These are phyloP conservation scores for Artomyces pyxidatus DNA, from an alignment of 768 basidiomycete genomes.

Conservation along the genomic window DNA sequence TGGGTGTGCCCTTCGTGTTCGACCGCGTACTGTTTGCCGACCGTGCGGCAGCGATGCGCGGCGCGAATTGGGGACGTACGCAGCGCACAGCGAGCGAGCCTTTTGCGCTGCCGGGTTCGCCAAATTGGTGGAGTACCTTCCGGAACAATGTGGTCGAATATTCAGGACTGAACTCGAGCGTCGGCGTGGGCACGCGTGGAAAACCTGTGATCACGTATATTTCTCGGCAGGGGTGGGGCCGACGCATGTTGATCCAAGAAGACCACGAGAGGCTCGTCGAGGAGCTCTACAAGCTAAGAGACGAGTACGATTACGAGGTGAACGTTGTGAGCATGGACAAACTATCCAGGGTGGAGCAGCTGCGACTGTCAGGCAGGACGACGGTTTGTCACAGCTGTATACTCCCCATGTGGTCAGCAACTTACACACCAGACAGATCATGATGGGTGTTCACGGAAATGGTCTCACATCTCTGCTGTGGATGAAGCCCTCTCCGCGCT, in stretches of 20 bases:
- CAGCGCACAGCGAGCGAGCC: conserved; percentile 72
- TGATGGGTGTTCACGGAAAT: conserved; percentile 94
- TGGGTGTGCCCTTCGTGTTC: conserved; percentile 65
- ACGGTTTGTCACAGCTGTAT: conserved; percentile 46
- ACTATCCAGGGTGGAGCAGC: conserved; percentile 71
- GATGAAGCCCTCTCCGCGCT: conserved; percentile 80
- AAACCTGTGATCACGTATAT: conserved; percentile 89
- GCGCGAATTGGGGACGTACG: conserved; percentile 56
- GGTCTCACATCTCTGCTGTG: conserved; percentile 82
- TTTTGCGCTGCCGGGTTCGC: conserved; percentile 65
- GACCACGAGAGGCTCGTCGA: conserved; percentile 75
- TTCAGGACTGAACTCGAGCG: conserved; percentile 48
- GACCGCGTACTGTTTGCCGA: conserved; percentile 87
- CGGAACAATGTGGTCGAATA: conserved; percentile 67
- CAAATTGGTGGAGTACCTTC: conserved; percentile 80
- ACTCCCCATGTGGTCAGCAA: neutral
- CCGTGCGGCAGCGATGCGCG: conserved; percentile 75
- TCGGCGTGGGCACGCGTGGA: conserved; percentile 23
- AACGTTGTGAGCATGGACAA: conserved; percentile 83
- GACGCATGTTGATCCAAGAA: conserved; percentile 68
- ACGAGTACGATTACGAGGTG: conserved; percentile 75
- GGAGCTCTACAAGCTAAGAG: conserved; percentile 62
- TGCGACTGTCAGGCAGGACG: conserved; percentile 72
- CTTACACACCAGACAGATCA: conserved; percentile 46
- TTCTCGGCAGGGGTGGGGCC: conserved; percentile 81